Evolutionary conservation across 768 basidiomycete species (phyloP), one percentile per base, ranked within the genome.

Genomic region (Goffeauzyma gilvescens): DNA sequence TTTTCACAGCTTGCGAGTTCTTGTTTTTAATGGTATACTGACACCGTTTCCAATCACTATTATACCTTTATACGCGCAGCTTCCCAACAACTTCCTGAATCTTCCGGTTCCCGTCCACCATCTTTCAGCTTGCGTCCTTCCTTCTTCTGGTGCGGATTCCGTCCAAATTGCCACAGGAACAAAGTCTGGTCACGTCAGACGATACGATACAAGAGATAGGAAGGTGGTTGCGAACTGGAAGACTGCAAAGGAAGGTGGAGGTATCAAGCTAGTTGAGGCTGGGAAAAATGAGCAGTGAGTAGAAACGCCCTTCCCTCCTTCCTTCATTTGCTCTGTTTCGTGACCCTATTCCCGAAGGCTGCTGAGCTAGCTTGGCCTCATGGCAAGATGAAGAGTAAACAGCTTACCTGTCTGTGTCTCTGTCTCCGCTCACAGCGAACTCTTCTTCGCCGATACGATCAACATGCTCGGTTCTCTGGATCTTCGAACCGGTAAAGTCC

Each of bases 191-290:
- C 55, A 55, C 8, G 47, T 63, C 3, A 32, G 61, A 31, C 41
- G 58, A 36, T 63, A 56, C 50, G 61, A 63, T 42, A 60, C 59
- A 8, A 42, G 61, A 17, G 59, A 63, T 34, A 50, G 61, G 13
- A 60, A 60, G 41, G 54, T 55, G 9, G 42, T 58, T 9, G 35
- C 38, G 1, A 55, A 60, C 22, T 60, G 57, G 57, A 60, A 60
- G 44, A 49, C 60, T 14, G 61, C 59, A 15, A 38, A 51, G 26
- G 61, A 63, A 41, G 61, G 59, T 14, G 61, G 61, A 0, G 44
- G 60, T 7, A 55, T 53, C n/a, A n/a, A n/a, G 15, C 40, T 36
- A 18, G 42, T 63, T 5, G 47, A 42, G 22, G 50, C 51, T 7
- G 58, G 58, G 7, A 17, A 32, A 8, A 44, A 46, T 7, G 57